phyloP scores from a whole-genome alignment of 345 rosid genomes.

The Populus davidiana region DNA sequence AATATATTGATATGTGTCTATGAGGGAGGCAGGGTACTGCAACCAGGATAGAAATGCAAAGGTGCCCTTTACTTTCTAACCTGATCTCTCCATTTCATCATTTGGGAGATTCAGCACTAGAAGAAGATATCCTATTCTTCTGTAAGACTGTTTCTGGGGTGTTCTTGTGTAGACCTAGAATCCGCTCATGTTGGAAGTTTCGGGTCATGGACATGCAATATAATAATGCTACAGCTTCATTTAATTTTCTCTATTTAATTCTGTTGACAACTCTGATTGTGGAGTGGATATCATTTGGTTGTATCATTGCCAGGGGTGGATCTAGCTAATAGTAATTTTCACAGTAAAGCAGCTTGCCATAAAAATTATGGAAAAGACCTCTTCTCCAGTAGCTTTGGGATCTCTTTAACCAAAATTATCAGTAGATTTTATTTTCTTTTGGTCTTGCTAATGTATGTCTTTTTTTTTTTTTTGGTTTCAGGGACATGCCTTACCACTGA shows the following conservation, averaged over 20 bases:
- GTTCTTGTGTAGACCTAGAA: too few relatives aligned
- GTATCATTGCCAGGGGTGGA: background rate
- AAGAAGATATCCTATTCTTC: background rate
- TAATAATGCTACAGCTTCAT: background rate
- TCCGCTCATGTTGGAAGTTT: too few relatives aligned
- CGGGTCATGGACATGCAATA: background rate
- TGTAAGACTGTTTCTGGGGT: background rate
- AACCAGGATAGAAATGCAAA: background rate
- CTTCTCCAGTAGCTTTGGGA: background rate
- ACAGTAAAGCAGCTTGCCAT: background rate
- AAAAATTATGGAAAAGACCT: background rate
- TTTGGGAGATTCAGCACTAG: background rate
- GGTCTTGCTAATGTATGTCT: background rate
- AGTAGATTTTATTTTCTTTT: background rate
- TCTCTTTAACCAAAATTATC: background rate
- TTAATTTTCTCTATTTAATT: background rate
- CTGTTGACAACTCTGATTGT: background rate
- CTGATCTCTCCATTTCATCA: background rate
- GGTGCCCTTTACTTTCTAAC: background rate
- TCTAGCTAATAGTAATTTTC: too few relatives aligned
- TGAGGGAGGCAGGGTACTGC: background rate
- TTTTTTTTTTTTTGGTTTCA: constrained; percentile 26
- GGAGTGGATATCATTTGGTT: background rate
- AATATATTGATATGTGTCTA: too few relatives aligned
- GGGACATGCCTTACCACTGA: constrained; percentile 92